These are phyloP conservation scores for Fusarium guadeloupense DNA, from an alignment of 2,329 filamentous ascomycete species.

Conservation along the genomic window DNA sequence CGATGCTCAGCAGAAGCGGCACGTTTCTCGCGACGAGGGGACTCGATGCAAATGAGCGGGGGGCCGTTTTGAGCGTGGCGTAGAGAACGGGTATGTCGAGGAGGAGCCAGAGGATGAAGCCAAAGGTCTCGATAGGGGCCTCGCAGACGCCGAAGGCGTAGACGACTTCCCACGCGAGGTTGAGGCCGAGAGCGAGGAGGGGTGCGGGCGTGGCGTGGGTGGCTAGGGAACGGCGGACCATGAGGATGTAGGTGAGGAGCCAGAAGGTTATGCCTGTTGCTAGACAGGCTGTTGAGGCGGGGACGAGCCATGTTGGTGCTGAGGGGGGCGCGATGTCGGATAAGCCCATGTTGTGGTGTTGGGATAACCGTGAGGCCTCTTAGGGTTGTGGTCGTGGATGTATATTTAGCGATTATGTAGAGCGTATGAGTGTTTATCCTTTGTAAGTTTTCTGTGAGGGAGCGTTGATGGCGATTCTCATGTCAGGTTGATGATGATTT, in stretches of 20 bases:
- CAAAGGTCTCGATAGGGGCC: conserved; percentile 52
- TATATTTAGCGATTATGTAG: not conserved
- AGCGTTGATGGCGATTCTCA: not conserved
- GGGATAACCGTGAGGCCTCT: too few relatives aligned
- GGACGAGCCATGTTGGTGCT: conserved; percentile 51
- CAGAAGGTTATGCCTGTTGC: conserved; percentile 52
- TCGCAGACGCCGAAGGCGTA: conserved; percentile 59
- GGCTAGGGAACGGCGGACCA: conserved; percentile 55
- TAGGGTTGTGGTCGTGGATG: too few relatives aligned
- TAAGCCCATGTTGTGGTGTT: conserved; percentile 48
- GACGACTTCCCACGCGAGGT: conserved; percentile 63
- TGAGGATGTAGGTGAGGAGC: conserved; percentile 57
- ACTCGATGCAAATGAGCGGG: conserved; percentile 53
- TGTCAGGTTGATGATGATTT: conserved; percentile 3
- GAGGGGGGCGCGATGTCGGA: conserved; percentile 50
- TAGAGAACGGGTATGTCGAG: conserved; percentile 60
- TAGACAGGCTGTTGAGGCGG: conserved; percentile 48
- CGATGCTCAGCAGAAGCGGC: conserved; percentile 47
- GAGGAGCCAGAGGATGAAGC: conserved; percentile 59
- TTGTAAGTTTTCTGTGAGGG: not conserved
- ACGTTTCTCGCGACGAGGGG: conserved; percentile 55
- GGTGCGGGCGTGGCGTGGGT: conserved; percentile 61
- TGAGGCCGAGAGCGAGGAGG: conserved; percentile 57
- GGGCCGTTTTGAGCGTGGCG: conserved; percentile 55
- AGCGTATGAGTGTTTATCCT: not conserved